Conservation (phyloP, 495 filamentous ascomycete genomes). For the Podospora tetraspora region DNA sequence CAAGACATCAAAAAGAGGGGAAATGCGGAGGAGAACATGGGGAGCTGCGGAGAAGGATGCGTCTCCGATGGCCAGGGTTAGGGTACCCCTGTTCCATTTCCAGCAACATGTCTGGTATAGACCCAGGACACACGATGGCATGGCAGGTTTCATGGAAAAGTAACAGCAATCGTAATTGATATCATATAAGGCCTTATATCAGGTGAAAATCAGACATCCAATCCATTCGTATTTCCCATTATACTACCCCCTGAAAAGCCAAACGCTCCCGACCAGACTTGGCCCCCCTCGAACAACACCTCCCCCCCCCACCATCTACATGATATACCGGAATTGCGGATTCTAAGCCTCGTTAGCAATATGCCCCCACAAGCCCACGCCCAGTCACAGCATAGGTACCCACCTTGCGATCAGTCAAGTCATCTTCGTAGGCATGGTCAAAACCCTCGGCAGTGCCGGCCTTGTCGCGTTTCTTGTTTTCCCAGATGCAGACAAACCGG, state of each 20-base stretch:
- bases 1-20: neutral
- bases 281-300: neutral
- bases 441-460: conserved; percentile 27
- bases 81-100: too few species aligned
- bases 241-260: neutral
- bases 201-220: too few species aligned
- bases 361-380: neutral
- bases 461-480: conserved; percentile 14
- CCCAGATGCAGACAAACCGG: conserved; percentile 13
- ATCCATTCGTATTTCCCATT: neutral
- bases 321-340: conserved; percentile 39
- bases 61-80: too few species aligned
- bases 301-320: conserved; percentile 10
- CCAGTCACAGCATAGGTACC: neutral
- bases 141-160: too few species aligned
- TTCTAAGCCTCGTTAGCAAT: conserved; percentile 27
- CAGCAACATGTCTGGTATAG: too few species aligned
- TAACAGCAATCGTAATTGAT: too few species aligned
- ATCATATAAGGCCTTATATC: too few species aligned
- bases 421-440: conserved; percentile 43
- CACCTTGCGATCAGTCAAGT: conserved; percentile 35
- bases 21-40: neutral
- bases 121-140: too few species aligned
- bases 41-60: too few species aligned
- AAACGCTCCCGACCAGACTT: neutral